Percentiles rank a stretch among this genome's conserved stretches.
Conservation (phyloP, 2,329 filamentous ascomycete genomes). For the Venturia nashicola region DNA sequence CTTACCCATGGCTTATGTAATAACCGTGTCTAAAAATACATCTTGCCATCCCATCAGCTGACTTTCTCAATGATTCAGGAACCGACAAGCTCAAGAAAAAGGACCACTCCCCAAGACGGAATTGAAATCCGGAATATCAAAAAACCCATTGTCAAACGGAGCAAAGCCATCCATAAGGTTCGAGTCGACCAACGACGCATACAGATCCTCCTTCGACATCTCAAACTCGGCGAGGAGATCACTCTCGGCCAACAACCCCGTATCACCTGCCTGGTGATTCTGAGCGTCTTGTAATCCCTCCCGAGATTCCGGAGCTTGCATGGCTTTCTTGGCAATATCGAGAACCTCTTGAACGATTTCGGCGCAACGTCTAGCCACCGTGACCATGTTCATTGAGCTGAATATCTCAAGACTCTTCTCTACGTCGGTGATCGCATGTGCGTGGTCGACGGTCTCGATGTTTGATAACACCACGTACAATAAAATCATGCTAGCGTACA, state of each 20-base stretch:
- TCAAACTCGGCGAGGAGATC: not conserved
- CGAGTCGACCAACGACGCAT: constrained; percentile 1
- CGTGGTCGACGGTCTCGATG: constrained; percentile 12
- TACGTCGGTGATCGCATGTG: constrained; percentile 14
- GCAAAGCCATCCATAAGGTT: constrained; percentile 9
- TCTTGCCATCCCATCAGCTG: no score
- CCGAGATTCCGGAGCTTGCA: not conserved
- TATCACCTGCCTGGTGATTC: not conserved
- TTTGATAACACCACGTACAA: constrained; percentile 19
- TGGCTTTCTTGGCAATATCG: constrained; percentile 6
- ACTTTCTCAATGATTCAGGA: not conserved
- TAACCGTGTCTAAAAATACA: no score
- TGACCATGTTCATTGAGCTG: constrained; percentile 19
- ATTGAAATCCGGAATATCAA: constrained; percentile 8
- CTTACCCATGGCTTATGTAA: no score
- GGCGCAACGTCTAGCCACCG: constrained; percentile 20
- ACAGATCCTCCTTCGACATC: not conserved
- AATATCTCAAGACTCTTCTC: constrained; percentile 22
- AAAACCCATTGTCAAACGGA: not conserved
- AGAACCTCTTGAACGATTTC: constrained; percentile 20
- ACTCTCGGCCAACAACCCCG: not conserved
- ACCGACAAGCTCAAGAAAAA: constrained; percentile 1
- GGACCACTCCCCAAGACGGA: not conserved
- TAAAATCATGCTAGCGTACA: constrained; percentile 23
- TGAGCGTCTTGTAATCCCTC: not conserved